Conservation (phyloP, 805 yeast genomes). For the Blastobotrys attinorum region DNA sequence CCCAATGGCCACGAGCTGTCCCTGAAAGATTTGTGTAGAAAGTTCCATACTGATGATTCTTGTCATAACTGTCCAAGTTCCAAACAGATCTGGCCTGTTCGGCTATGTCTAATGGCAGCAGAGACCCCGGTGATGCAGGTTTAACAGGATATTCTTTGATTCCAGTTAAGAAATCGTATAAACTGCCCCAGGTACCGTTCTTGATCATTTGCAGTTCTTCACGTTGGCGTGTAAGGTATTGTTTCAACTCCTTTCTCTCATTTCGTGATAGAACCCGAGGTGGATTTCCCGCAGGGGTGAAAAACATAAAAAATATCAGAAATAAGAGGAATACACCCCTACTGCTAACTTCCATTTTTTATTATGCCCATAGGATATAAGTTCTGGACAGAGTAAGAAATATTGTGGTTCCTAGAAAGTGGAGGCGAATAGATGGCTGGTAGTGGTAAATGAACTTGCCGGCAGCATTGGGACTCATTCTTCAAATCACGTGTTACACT, state of each 20-base stretch:
- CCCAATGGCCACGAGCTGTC: constrained; percentile 37
- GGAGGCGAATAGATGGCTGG: too few relatives aligned
- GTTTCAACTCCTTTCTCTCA: constrained; percentile 34
- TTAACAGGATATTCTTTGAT: constrained; percentile 59
- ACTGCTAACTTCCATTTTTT: constrained; percentile 17
- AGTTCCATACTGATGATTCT: constrained; percentile 26
- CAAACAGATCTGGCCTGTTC: constrained; percentile 3
- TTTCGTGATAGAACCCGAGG: constrained; percentile 23
- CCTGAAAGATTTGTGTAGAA: constrained; percentile 23
- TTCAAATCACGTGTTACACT: too few relatives aligned
- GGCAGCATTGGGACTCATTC: too few relatives aligned
- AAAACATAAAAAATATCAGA: constrained; percentile 33
- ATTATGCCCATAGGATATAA: too few relatives aligned
- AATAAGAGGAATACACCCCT: constrained; percentile 27
- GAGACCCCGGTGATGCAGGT: constrained; percentile 24
- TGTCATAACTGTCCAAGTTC: constrained; percentile 36
- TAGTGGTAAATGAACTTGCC: too few relatives aligned
- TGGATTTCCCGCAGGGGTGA: constrained; percentile 36
- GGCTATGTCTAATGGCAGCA: constrained; percentile 13
- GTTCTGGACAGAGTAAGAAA: too few relatives aligned
- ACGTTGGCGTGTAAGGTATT: constrained; percentile 30
- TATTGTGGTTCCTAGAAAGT: too few relatives aligned
- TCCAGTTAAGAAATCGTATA: constrained; percentile 71
- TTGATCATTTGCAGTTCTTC: constrained; percentile 29
- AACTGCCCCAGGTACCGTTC: constrained; percentile 39